phyloP scores from a whole-genome alignment of 306 rosid species.

The Ormosia emarginata region DNA sequence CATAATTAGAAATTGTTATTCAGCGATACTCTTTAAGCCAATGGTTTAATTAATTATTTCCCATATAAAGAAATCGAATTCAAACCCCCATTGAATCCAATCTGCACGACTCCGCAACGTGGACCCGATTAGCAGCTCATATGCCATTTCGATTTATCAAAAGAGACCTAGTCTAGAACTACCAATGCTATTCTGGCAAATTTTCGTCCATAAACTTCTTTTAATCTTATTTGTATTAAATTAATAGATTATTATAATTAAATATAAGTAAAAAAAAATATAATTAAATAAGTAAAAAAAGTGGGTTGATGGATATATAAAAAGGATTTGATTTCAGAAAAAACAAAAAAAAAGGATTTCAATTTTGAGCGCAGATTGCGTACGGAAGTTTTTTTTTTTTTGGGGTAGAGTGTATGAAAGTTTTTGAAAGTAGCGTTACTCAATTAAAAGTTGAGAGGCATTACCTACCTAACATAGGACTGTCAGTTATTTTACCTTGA shows the following conservation, averaged over 20 bases:
- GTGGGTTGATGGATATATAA: background rate
- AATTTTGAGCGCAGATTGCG: background rate
- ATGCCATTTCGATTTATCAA: slow-evolving; percentile 20
- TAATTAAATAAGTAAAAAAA: background rate
- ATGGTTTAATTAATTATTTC: background rate
- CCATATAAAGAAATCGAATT: slow-evolving; percentile 9
- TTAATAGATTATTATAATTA: background rate
- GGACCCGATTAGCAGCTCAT: background rate
- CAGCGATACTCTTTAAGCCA: background rate
- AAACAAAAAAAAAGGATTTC: background rate
- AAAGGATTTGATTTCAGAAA: background rate
- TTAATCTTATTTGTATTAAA: background rate
- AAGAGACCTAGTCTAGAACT: background rate
- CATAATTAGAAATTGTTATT: background rate
- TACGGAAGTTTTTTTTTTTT: too few relatives aligned
- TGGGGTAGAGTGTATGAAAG: background rate
- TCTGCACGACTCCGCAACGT: background rate
- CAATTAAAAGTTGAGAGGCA: background rate
- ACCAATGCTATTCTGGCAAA: slow-evolving; percentile 26
- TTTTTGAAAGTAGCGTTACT: background rate
- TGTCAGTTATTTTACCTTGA: slow-evolving; percentile 10
- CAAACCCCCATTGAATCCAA: background rate
- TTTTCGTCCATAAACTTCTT: slow-evolving; percentile 25
- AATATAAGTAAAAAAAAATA: background rate
- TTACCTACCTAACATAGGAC: slow-evolving; percentile 6